Evolutionary conservation across 1,284 basidiomycete species (phyloP), one percentile per base, ranked within the genome.

Genomic region (Wallemia hederae): DNA sequence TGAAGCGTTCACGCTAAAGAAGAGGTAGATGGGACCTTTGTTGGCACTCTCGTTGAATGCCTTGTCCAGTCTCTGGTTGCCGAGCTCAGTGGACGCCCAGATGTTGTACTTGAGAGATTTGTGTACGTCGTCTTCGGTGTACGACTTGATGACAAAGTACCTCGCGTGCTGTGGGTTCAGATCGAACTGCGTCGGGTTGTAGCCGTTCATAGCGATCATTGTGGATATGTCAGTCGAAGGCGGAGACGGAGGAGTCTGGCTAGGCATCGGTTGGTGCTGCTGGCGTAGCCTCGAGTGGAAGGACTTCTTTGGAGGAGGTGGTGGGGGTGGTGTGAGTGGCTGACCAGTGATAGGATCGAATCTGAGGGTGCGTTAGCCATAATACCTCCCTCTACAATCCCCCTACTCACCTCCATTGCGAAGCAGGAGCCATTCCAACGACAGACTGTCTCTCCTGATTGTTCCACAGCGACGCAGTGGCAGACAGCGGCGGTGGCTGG

Each of bases 141-240:
- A 96, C 0, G 85, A 90, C 71, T 96, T 94, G 77, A 96, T 96
- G 27, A 96, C 90, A 67, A 94, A 94, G 73, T 78, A 96, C 74
- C 81, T 67, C 64, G 84, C 85, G 69, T 80, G 83, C 55, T 76
- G 70, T 5, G 90, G 89, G 59, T 81, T 77, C 61, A 79, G 80
- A 66, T 92, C 85, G 66, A 92, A 94, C 49, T 78, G 79, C 15
- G 79, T 74, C 3, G 90, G 90, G 67, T 94, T 94, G 68, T 94
- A 88, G 11, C 88, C 88, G 70, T 92, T 92, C 57, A 77, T 78
- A 15, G 83, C 80, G 64, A 90, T 82, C 61, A 94, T 74, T 58
- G 82, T 78, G 24, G 85, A 83, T n/a, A 92, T 80, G 67, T 91
- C 88, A 62, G 88, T 60, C 2, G 67, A 62, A 57, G 25, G 66